Conservation (phyloP, 495 filamentous ascomycete genomes). For the Daldinia childiae region DNA sequence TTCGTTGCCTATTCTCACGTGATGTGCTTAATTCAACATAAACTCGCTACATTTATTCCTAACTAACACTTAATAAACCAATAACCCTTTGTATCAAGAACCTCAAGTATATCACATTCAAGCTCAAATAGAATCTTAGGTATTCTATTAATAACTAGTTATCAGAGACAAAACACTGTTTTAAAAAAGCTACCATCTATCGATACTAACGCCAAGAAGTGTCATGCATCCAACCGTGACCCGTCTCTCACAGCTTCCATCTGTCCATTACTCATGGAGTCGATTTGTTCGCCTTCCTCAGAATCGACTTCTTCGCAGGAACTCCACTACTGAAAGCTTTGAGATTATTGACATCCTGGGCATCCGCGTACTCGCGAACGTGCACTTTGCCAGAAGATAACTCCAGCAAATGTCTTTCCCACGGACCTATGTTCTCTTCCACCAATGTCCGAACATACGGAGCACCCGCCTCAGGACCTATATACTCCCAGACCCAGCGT, state of each 20-base stretch:
- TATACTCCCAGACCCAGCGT: conserved; percentile 64
- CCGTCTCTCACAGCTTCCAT: not conserved
- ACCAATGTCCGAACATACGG: conserved; percentile 52
- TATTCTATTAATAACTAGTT: not conserved
- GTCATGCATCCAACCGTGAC: conserved; percentile 1
- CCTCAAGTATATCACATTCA: not conserved
- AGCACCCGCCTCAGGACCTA: conserved; percentile 52
- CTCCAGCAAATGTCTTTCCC: conserved; percentile 56
- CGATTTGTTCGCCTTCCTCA: conserved; percentile 2
- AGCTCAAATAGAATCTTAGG: not conserved
- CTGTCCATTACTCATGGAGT: not conserved
- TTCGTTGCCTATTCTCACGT: conserved; percentile 28
- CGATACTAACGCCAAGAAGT: conserved; percentile 33
- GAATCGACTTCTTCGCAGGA: conserved; percentile 21
- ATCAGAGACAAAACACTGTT: not conserved
- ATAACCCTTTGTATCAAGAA: not conserved
- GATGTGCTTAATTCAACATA: conserved; percentile 8
- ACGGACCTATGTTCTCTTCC: conserved; percentile 62
- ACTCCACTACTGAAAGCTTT: conserved; percentile 15
- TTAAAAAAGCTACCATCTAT: conserved; percentile 24
- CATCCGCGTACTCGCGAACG: conserved; percentile 50
- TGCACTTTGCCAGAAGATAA: conserved; percentile 54
- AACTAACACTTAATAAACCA: no score
- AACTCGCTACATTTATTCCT: not conserved
- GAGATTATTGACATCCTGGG: conserved; percentile 33